Conservation (phyloP, 306 rosid genomes). For the Glycine soja region DNA sequence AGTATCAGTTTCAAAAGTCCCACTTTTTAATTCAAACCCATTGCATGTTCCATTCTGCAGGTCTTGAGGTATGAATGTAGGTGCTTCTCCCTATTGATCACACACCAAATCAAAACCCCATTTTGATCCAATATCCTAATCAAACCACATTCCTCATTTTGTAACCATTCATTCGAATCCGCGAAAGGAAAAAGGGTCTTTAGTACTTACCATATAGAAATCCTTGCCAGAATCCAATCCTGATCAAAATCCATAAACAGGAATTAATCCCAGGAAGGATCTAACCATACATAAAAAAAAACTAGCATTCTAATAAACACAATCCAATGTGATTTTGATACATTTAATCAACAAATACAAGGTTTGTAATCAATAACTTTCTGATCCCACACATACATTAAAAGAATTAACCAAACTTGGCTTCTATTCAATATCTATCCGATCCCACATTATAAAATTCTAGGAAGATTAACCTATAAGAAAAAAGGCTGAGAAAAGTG, state of each 20-base stretch:
- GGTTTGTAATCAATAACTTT: constrained; percentile 3
- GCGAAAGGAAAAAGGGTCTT: constrained; percentile 27
- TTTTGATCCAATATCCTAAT: constrained; percentile 44
- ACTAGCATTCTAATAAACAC: not conserved
- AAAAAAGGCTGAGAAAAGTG: not conserved
- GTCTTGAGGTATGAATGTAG: constrained; percentile 60
- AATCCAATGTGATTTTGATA: constrained; percentile 38
- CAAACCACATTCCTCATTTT: constrained; percentile 37
- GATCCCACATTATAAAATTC: constrained; percentile 20
- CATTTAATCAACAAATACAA: constrained; percentile 19
- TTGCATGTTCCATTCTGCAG: constrained; percentile 51
- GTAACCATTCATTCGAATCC: too few relatives aligned
- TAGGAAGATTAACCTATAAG: too few relatives aligned
- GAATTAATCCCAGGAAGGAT: constrained; percentile 54
- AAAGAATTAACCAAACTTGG: not conserved
- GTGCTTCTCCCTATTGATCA: constrained; percentile 85
- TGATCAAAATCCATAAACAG: constrained; percentile 56
- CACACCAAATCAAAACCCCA: constrained; percentile 39
- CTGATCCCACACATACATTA: constrained; percentile 1
- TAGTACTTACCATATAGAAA: constrained; percentile 78
- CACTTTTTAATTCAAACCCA: constrained; percentile 35
- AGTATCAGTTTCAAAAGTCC: constrained; percentile 53
- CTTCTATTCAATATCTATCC: constrained; percentile 14
- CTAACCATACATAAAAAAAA: constrained; percentile 36
- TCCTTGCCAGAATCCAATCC: constrained; percentile 56